Conservation (phyloP, 441 rosid species). For the Pelargonium australe region DNA sequence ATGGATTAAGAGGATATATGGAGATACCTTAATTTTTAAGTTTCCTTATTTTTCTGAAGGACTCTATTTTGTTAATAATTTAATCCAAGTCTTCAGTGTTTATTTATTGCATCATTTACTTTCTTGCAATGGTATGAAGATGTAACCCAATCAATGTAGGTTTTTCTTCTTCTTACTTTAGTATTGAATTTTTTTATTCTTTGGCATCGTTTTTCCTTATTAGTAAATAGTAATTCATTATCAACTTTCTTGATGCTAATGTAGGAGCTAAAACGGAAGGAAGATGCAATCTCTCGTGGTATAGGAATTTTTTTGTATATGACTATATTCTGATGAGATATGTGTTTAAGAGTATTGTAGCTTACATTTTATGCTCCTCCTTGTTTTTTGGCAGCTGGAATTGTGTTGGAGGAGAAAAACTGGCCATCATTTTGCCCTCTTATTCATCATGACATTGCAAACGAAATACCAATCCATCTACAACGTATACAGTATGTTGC, state of each 20-base stretch:
- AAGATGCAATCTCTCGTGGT: conserved; percentile 79
- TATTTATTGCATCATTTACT: not conserved
- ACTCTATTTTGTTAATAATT: not conserved
- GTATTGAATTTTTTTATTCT: conserved; percentile 10
- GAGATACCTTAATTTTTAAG: not conserved
- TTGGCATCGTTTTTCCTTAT: conserved; percentile 7
- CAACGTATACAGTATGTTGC: conserved; percentile 87
- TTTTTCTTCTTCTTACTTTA: not conserved
- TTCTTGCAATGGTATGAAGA: not conserved
- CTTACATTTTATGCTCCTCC: not conserved
- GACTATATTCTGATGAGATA: conserved; percentile 7
- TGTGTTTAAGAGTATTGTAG: not conserved
- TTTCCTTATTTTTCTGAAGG: not conserved
- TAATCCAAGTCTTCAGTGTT: not conserved
- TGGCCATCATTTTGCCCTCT: conserved; percentile 92
- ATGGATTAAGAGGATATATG: not conserved
- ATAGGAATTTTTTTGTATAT: conserved; percentile 10
- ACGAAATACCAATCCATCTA: conserved; percentile 90
- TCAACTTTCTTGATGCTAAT: conserved; percentile 20
- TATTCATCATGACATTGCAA: conserved; percentile 89
- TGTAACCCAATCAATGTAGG: not conserved
- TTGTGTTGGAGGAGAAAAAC: conserved; percentile 85
- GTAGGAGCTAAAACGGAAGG: conserved; percentile 81
- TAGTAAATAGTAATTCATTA: conserved; percentile 10
- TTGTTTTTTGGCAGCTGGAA: conserved; percentile 66